A percentile compares a stretch with the other conserved stretches of the same genome.
These are phyloP conservation scores for Stylonectria norvegica DNA, from an alignment of 2,329 filamentous ascomycete species.

Conservation along the genomic window DNA sequence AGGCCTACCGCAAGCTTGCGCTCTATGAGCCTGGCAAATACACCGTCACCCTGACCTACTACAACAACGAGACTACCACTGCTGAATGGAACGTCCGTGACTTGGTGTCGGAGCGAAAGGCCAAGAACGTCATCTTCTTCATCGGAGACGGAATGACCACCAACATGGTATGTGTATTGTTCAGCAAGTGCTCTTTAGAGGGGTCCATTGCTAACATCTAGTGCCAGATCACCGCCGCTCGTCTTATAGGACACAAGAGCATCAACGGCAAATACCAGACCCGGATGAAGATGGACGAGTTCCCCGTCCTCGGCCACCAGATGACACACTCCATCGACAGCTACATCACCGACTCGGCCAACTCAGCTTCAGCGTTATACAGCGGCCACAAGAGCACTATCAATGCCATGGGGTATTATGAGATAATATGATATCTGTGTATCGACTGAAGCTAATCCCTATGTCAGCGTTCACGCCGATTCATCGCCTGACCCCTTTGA, in stretches of 20 bases:
- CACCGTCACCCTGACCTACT: conserved; percentile 72
- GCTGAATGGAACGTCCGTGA: conserved; percentile 77
- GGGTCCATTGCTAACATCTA: neutral
- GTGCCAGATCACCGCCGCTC: conserved; percentile 65
- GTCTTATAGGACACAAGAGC: conserved; percentile 75
- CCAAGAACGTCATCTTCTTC: conserved; percentile 84
- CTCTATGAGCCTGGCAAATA: conserved; percentile 79
- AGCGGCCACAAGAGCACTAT: conserved; percentile 80
- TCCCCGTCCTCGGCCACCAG: conserved; percentile 81
- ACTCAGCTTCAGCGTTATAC: conserved; percentile 78
- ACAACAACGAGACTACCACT: conserved; percentile 65
- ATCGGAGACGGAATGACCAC: conserved; percentile 74
- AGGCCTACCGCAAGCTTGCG: conserved; percentile 71
- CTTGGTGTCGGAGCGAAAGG: conserved; percentile 64
- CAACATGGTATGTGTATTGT: conserved; percentile 62
- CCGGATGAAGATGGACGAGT: conserved; percentile 73
- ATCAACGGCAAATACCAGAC: conserved; percentile 83
- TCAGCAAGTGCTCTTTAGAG: neutral
- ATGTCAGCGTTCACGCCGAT: conserved; percentile 64
- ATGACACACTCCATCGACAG: conserved; percentile 85
- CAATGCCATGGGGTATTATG: conserved; percentile 65
- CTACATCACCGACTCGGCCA: conserved; percentile 84
- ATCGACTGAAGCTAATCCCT: conserved; percentile 5
- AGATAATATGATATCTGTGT: neutral
- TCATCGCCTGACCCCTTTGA: conserved; percentile 71